Conservation (phyloP, 108 stramenopile species). For the Cyclostephanos invisitatus region DNA sequence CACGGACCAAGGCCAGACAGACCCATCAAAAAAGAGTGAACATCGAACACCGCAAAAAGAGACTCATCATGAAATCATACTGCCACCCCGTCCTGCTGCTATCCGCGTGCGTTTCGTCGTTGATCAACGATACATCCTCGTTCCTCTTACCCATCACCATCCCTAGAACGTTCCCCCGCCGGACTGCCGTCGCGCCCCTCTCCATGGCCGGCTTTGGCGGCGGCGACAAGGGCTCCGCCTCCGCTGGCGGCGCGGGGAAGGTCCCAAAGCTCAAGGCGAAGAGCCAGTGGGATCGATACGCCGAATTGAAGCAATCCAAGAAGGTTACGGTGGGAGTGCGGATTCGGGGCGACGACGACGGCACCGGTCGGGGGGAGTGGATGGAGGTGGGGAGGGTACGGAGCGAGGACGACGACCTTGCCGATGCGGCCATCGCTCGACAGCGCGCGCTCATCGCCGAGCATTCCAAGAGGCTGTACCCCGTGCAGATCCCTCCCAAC, state of each 20-base stretch:
- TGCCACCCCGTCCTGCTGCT: slow-evolving; percentile 3
- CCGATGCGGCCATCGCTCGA: slow-evolving; percentile 57
- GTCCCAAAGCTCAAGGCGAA: slow-evolving; percentile 56
- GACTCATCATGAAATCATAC: background rate
- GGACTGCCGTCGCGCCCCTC: slow-evolving; percentile 5
- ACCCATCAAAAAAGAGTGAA: no score
- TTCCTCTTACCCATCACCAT: background rate
- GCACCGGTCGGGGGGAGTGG: no score
- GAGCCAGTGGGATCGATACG: slow-evolving; percentile 70
- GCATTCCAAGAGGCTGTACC: slow-evolving; percentile 72
- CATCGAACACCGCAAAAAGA: no score
- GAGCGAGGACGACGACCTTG: slow-evolving; percentile 54
- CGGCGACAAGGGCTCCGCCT: background rate
- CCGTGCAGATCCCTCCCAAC: slow-evolving; percentile 65
- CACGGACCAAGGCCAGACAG: no score
- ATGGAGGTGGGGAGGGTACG: slow-evolving; percentile 69
- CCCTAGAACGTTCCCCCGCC: background rate
- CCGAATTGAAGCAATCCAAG: slow-evolving; percentile 53
- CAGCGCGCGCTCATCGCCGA: slow-evolving; percentile 81
- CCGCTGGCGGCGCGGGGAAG: slow-evolving; percentile 7
- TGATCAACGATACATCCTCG: background rate
- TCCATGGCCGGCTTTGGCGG: slow-evolving; percentile 38
- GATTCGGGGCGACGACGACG: slow-evolving; percentile 30
- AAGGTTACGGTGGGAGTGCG: slow-evolving; percentile 62
- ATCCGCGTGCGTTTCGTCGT: background rate